These are phyloP conservation scores for Solanum appendiculatum DNA, from an alignment of 257 asterid species.

Conservation along the genomic window DNA sequence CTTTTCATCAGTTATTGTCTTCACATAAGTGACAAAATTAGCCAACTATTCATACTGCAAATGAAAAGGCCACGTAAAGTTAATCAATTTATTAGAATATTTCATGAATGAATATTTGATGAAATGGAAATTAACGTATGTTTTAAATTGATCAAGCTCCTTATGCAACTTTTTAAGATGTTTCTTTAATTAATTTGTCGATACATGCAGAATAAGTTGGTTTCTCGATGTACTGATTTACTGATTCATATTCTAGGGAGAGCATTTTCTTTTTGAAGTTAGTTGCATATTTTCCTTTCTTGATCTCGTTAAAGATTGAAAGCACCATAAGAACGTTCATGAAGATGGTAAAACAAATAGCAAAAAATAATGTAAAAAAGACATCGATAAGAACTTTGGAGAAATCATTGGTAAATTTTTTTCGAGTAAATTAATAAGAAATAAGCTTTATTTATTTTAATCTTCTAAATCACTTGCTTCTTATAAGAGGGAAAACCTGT, in stretches of 20 bases:
- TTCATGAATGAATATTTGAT: not conserved
- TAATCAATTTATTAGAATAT: not conserved
- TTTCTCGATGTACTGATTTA: no score
- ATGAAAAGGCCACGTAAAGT: not conserved
- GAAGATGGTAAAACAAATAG: not conserved
- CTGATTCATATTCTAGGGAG: not conserved
- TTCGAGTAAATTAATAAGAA: not conserved
- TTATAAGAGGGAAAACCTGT: not conserved
- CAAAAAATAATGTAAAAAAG: not conserved
- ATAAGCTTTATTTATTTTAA: no score
- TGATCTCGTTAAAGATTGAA: no score
- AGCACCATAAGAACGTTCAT: no score
- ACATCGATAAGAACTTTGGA: not conserved
- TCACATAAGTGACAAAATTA: not conserved
- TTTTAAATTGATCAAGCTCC: not conserved
- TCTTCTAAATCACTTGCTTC: not conserved
- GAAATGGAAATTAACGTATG: not conserved
- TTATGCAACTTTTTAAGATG: not conserved
- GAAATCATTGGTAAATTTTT: not conserved
- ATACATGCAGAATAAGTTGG: no score
- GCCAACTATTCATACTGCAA: not conserved
- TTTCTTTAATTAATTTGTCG: no score
- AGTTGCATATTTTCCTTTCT: no score
- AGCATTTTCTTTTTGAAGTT: not conserved
- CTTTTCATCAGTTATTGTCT: not conserved